phyloP scores from a whole-genome alignment of 768 basidiomycete genomes.

The Termitomyces sp. region DNA sequence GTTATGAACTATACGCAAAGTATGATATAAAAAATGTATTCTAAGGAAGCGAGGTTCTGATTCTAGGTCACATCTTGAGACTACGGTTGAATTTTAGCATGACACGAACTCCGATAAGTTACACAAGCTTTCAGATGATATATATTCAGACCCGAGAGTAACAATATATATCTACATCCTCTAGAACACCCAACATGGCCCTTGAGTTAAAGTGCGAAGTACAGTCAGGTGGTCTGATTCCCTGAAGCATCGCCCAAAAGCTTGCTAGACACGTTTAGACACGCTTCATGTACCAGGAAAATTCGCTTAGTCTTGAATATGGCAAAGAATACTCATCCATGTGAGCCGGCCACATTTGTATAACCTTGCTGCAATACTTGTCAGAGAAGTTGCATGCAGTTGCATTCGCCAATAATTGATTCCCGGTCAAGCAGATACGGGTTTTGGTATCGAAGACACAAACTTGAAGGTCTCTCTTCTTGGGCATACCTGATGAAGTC shows the following conservation, averaged over 20 bases:
- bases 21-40: slow-evolving; percentile 16
- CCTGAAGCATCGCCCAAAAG: background rate
- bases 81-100: slow-evolving; percentile 20
- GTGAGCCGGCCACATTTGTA: slow-evolving; percentile 29
- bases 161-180: slow-evolving; percentile 18
- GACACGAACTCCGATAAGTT: slow-evolving; percentile 12
- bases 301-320: slow-evolving; percentile 27
- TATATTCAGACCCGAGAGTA: slow-evolving; percentile 22
- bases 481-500: slow-evolving; percentile 45
- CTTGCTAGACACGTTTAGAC: background rate
- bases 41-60: background rate
- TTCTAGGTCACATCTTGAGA: slow-evolving; percentile 15
- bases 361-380: slow-evolving; percentile 47
- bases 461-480: slow-evolving; percentile 53
- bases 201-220: slow-evolving; percentile 24
- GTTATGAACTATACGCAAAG: slow-evolving; percentile 14
- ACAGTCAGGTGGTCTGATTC: slow-evolving; percentile 19
- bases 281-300: slow-evolving; percentile 14
- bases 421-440: no score
- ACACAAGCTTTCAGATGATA: slow-evolving; percentile 16
- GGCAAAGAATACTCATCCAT: slow-evolving; percentile 22
- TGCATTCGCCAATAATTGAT: background rate
- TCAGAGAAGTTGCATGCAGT: slow-evolving; percentile 60
- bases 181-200: slow-evolving; percentile 29
- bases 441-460: slow-evolving; percentile 56